Evolutionary conservation across 176 grass and related monocot genomes (phyloP).

Genomic region (Triticum turgidum): DNA sequence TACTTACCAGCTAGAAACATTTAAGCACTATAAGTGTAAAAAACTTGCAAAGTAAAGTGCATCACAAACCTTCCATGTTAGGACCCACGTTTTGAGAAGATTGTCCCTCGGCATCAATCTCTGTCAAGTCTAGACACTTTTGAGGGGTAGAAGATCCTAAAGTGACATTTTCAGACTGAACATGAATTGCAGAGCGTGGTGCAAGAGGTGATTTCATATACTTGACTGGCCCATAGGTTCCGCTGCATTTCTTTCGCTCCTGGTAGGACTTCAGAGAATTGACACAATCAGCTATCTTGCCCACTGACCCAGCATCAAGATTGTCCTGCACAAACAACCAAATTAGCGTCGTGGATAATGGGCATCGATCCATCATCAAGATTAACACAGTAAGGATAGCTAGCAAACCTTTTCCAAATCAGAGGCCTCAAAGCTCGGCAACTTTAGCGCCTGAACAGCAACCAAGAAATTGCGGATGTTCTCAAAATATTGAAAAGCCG

Average conservation of each 20-base stretch:
- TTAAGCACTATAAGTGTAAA: background rate
- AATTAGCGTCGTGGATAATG: background rate
- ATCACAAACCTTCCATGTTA: slow-evolving; percentile 46
- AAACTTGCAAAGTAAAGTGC: background rate
- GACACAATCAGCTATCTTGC: slow-evolving; percentile 79
- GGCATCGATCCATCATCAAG: background rate
- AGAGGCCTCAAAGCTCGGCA: slow-evolving; percentile 76
- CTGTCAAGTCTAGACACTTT: slow-evolving; percentile 49
- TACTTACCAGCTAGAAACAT: background rate
- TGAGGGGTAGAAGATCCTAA: slow-evolving; percentile 27
- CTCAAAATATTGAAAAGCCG: slow-evolving; percentile 89
- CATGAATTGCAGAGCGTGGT: slow-evolving; percentile 28
- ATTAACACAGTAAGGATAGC: background rate
- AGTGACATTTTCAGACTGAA: slow-evolving; percentile 31
- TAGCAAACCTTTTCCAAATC: slow-evolving; percentile 72
- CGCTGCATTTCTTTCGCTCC: slow-evolving; percentile 47
- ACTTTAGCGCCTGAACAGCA: slow-evolving; percentile 66
- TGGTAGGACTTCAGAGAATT: slow-evolving; percentile 72
- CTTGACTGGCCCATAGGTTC: slow-evolving; percentile 45
- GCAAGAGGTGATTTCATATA: slow-evolving; percentile 71
- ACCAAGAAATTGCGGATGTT: slow-evolving; percentile 94
- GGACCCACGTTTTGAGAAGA: slow-evolving; percentile 28
- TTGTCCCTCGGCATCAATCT: slow-evolving; percentile 29
- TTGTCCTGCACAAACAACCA: slow-evolving; percentile 58
- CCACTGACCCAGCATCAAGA: slow-evolving; percentile 57